A percentile compares a stretch with the other conserved stretches of the same genome.
Conservation (phyloP, 495 filamentous ascomycete genomes). For the Trichocladium uniseriatum region DNA sequence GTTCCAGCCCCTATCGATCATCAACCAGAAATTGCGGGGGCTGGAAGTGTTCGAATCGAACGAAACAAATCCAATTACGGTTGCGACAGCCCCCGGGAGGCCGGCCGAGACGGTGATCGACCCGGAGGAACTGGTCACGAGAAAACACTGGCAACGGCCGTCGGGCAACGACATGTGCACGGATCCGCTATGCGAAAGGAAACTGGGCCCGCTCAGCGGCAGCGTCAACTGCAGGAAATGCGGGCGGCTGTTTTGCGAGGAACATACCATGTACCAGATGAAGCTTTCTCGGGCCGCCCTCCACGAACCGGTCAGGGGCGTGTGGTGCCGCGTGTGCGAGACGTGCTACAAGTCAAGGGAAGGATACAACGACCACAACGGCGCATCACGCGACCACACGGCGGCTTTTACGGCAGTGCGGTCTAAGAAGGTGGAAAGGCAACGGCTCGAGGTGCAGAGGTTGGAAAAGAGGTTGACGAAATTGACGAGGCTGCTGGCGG, state of each 20-base stretch:
- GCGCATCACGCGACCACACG: slow-evolving; percentile 59
- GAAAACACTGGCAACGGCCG: slow-evolving; percentile 78
- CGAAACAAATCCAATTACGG: slow-evolving; percentile 40
- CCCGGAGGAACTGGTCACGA: slow-evolving; percentile 80
- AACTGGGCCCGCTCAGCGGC: slow-evolving; percentile 67
- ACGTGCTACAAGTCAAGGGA: slow-evolving; percentile 95
- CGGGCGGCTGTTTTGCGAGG: slow-evolving; percentile 88
- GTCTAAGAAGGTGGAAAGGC: slow-evolving; percentile 70
- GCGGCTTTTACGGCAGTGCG: slow-evolving; percentile 56
- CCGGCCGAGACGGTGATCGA: slow-evolving; percentile 45
- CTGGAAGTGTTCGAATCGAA: slow-evolving; percentile 97
- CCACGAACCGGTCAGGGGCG: slow-evolving; percentile 84
- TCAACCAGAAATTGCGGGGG: slow-evolving; percentile 94
- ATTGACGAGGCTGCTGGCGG: slow-evolving; percentile 73
- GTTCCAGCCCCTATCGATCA: slow-evolving; percentile 78
- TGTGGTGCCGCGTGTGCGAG: slow-evolving; percentile 94
- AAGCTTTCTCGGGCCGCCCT: slow-evolving; percentile 83
- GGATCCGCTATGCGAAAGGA: slow-evolving; percentile 76
- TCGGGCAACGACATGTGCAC: slow-evolving; percentile 69
- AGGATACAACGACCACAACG: slow-evolving; percentile 87
- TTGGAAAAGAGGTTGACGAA: slow-evolving; percentile 88
- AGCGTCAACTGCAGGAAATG: slow-evolving; percentile 89
- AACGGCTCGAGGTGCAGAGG: slow-evolving; percentile 73
- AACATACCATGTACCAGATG: slow-evolving; percentile 99
- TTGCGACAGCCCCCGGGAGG: slow-evolving; percentile 19